These are phyloP conservation scores for Yamadazyma ubonensis DNA, from an alignment of 805 yeast species.

Conservation along the genomic window DNA sequence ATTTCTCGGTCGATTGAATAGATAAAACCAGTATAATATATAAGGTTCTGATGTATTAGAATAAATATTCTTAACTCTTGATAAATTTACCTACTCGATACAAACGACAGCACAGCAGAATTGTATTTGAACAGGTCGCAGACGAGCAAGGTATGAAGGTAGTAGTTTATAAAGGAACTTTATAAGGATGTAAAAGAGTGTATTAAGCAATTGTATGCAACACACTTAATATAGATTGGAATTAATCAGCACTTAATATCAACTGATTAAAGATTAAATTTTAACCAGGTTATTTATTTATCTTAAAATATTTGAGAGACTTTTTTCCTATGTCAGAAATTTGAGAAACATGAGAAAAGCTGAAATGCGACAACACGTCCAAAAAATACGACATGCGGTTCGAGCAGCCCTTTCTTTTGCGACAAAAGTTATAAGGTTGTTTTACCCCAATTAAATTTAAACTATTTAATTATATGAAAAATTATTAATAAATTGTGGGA, in stretches of 20 bases:
- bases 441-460: not conserved
- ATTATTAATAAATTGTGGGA: no score
- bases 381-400: constrained; percentile 2
- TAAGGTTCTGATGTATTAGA: no score
- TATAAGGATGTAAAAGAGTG: not conserved
- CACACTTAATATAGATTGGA: not conserved
- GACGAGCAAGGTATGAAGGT: constrained; percentile 7
- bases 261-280: not conserved
- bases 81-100: no score
- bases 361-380: constrained; percentile 4
- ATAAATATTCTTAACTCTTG: no score
- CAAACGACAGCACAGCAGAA: not conserved
- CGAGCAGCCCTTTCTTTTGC: not conserved
- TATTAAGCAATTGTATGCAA: not conserved
- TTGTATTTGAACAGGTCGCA: constrained; percentile 1
- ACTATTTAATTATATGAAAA: no score
- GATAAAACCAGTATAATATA: no score
- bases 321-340: constrained; percentile 3
- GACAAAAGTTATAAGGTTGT: not conserved
- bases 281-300: constrained; percentile 1
- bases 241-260: not conserved
- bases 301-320: not conserved
- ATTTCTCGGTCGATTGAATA: no score
- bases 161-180: not conserved
- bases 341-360: constrained; percentile 5